Evolutionary conservation across 768 basidiomycete genomes (phyloP).

Genomic region (Termitomyces titanicus): DNA sequence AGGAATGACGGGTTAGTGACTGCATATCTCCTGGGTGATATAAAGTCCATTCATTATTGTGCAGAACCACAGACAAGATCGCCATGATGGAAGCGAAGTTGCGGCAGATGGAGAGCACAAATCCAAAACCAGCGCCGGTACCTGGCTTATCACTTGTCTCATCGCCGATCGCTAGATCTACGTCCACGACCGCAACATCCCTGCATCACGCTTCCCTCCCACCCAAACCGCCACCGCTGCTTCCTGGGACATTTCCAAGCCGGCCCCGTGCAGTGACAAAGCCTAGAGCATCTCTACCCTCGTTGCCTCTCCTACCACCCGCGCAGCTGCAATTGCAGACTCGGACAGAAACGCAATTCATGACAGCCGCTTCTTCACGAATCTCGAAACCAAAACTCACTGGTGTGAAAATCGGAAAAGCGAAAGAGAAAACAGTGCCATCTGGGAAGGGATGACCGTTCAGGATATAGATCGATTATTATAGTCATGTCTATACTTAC

Average conservation of each 20-base stretch:
- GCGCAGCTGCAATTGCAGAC: slow-evolving; percentile 7
- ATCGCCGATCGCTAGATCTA: slow-evolving; percentile 1
- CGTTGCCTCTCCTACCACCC: slow-evolving; percentile 20
- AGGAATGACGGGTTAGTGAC: slow-evolving; percentile 48
- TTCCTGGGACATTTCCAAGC: slow-evolving; percentile 17
- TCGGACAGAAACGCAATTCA: slow-evolving; percentile 7
- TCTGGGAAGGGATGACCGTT: slow-evolving; percentile 1
- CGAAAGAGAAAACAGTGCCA: slow-evolving; percentile 24
- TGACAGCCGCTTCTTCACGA: not conserved
- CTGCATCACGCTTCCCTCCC: slow-evolving; percentile 38
- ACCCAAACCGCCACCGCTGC: slow-evolving; percentile 34
- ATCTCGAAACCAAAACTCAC: slow-evolving; percentile 24
- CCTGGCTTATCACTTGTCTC: slow-evolving; percentile 10
- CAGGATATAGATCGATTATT: not conserved
- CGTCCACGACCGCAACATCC: not conserved
- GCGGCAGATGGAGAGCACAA: slow-evolving; percentile 60
- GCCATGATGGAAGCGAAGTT: slow-evolving; percentile 96
- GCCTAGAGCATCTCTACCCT: slow-evolving; percentile 19
- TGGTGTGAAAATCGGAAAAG: slow-evolving; percentile 39
- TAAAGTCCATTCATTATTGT: slow-evolving; percentile 4
- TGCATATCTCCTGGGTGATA: not conserved
- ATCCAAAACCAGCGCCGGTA: slow-evolving; percentile 19
- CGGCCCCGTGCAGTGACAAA: slow-evolving; percentile 11
- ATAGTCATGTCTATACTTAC: too few relatives aligned
- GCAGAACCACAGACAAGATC: slow-evolving; percentile 84